Conservation (phyloP, 1,284 basidiomycete genomes). For the Irpex sp. region DNA sequence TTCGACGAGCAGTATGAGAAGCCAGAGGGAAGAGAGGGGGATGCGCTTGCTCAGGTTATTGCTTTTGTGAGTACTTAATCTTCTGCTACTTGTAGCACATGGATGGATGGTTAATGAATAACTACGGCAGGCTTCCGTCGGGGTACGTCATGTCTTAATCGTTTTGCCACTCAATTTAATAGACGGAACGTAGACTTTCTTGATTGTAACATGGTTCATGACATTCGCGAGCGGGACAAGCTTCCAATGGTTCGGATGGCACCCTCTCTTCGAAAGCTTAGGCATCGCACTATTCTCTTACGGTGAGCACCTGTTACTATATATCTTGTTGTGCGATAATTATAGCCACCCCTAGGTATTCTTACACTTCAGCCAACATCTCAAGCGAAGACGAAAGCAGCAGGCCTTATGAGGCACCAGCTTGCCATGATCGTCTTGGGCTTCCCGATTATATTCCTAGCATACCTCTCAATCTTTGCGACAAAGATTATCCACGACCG, state of each 20-base stretch:
- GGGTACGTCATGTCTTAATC: conserved; percentile 18
- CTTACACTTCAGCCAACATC: conserved; percentile 73
- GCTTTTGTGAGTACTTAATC: conserved; percentile 37
- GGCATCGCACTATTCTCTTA: conserved; percentile 54
- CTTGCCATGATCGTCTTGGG: conserved; percentile 49
- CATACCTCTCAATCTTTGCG: conserved; percentile 49
- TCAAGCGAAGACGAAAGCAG: conserved; percentile 59
- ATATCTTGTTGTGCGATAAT: neutral
- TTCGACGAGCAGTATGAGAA: conserved; percentile 33
- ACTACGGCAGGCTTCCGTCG: conserved; percentile 19
- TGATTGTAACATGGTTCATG: conserved; percentile 48
- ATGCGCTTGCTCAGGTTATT: conserved; percentile 33
- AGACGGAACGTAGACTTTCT: conserved; percentile 37
- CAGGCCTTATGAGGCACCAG: conserved; percentile 64
- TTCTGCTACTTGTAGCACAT: neutral
- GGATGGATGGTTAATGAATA: neutral
- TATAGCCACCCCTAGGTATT: conserved; percentile 44
- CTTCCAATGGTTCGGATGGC: conserved; percentile 60
- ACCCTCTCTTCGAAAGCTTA: conserved; percentile 58
- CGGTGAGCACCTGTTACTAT: conserved; percentile 34
- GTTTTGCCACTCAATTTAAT: conserved; percentile 6
- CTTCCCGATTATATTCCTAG: conserved; percentile 50
- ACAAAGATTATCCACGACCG: conserved; percentile 47
- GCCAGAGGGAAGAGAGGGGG: conserved; percentile 38
- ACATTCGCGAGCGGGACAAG: conserved; percentile 43